These are phyloP conservation scores for Podospora tetraspora DNA, from an alignment of 495 filamentous ascomycete species.

Conservation along the genomic window DNA sequence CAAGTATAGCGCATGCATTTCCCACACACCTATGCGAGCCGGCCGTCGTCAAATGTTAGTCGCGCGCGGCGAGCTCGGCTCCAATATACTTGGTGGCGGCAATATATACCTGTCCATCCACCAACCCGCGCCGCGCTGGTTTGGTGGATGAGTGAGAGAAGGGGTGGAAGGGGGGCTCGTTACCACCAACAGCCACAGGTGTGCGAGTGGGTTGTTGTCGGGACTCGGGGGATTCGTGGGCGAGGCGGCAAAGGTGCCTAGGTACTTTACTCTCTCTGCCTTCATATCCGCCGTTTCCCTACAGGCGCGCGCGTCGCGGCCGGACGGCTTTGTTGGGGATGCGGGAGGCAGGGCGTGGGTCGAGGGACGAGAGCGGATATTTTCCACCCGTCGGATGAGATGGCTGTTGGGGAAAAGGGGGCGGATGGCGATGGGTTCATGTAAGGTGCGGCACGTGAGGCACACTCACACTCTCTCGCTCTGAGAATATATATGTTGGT, in stretches of 20 bases:
- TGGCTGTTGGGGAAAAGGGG: background rate
- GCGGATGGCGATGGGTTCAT: background rate
- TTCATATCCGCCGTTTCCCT: background rate
- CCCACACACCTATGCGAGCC: background rate
- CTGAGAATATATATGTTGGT: background rate
- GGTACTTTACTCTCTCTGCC: background rate
- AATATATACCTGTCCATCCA: background rate
- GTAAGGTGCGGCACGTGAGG: background rate
- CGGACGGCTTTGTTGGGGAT: background rate
- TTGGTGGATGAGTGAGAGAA: background rate
- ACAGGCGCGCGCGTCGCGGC: background rate
- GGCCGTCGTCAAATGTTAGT: background rate
- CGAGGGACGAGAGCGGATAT: background rate
- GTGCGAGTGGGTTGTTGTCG: too few species aligned
- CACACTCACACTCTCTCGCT: background rate
- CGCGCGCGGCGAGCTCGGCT: background rate
- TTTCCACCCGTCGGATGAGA: background rate
- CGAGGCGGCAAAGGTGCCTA: background rate
- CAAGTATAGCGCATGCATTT: background rate
- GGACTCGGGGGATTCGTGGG: background rate
- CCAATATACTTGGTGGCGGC: background rate
- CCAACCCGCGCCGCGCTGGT: background rate
- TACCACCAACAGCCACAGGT: background rate
- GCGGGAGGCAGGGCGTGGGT: background rate
- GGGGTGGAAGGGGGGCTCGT: background rate